Evolutionary conservation across 2,329 filamentous ascomycete genomes (phyloP), one percentile per base, ranked within the genome.

Genomic region (Harringtonia aguacate): DNA sequence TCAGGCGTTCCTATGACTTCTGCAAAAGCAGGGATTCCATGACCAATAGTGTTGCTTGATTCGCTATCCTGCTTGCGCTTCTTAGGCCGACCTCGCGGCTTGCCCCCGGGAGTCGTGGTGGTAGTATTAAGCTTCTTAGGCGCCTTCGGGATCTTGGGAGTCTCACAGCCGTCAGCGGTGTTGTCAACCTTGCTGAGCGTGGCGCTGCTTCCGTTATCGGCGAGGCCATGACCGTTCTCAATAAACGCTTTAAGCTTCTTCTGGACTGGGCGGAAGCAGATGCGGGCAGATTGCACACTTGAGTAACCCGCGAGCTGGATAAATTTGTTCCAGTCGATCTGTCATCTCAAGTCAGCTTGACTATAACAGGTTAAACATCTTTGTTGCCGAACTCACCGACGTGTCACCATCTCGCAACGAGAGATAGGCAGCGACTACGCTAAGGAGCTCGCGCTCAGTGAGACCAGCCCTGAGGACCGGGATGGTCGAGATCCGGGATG

Each of bases 221-320:
- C 24, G 15, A 36, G n/a, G 20, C 35, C 29, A 6, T 28, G 12
- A 13, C 35, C 27, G 20, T 14, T 45, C 10, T 40, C 44, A 10
- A 43, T 72, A 6, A 78, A 67, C 10, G 43, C 44, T 14, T 73
- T 63, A 1, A 79, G 59, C 37, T 69, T 68, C 59, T 70, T 60
- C 46, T 72, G 64, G 14, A 76, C 74, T 0, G 75, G 75, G 21
- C 74, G 75, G 57, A 79, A 81, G 60, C 79, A 79, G 45, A 74
- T 72, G 53, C 48, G 47, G 4, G 50, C 52, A 4, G 48, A 51
- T 13, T 48, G 41, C 18, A 37, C 24, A 30, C 44, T 48, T 4
- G 39, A 31, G 22, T 52, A 52, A 15, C 50, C 51, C 12, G 48
- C 45, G 12, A 52, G 30, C 10, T 30, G 28, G 4, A 49, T 40